Base-by-base conservation (phyloP, 108 stramenopile species). In the Chaetoceros tenuissimus region DNA sequence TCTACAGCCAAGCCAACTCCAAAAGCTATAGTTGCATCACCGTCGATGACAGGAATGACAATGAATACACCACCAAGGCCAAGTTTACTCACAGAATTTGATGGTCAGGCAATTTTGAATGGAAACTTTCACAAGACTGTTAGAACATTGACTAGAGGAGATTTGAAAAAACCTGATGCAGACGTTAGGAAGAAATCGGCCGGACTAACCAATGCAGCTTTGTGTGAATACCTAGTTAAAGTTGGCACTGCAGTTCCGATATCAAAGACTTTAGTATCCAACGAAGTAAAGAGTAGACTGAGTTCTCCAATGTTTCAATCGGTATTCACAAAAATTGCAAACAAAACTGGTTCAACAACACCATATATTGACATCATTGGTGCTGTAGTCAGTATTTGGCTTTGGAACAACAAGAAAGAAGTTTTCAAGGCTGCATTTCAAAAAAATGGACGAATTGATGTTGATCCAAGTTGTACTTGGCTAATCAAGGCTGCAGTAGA, bases 181-280 rank as follows among this genome's bases (percentile, higher is more conserved):
- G n/a, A n/a, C n/a, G n/a, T n/a, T n/a, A n/a, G n/a, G n/a, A n/a
- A n/a, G n/a, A n/a, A n/a, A n/a, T n/a, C n/a, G n/a, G n/a, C n/a
- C n/a, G n/a, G n/a, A n/a, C n/a, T n/a, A n/a, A n/a, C n/a, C n/a
- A n/a, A n/a, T n/a, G n/a, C n/a, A n/a, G 53, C 61, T 21, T 30
- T 68, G 0, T 24, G 75, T 18, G 66, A 69, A 31, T 73, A 71
- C 45, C 51, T 90, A 5, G 28, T 73, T 2, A 61, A 76, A 28
- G 71, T 82, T 28, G 82, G 79, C 20, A 28, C 65, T 25, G 79
- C 85, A 21, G 73, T 87, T 23, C 85, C 89, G 3, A 81, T 87
- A 55, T 77, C 85, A 0, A 79, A 83, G 63, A 59, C 77, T 1
- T 28, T 77, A 16, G 61, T 90, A 30, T 51, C 59, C 18, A 60